Percentiles rank a stretch among this genome's conserved stretches.
phyloP scores from a whole-genome alignment of 257 asterid species.

The Haberlea rhodopensis region DNA sequence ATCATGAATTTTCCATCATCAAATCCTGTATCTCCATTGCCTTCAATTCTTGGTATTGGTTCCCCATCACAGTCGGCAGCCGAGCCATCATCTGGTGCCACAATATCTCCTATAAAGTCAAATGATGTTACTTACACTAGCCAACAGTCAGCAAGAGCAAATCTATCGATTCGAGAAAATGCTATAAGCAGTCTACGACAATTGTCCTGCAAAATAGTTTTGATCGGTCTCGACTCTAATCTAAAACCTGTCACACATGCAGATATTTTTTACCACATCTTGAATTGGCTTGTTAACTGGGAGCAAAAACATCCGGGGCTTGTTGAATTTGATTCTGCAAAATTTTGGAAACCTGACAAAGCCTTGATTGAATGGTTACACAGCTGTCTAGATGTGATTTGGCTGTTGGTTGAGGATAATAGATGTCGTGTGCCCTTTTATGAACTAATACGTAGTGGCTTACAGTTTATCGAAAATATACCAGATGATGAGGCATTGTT shows the following conservation, averaged over 20 bases:
- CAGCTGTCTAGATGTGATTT: slow-evolving; percentile 87
- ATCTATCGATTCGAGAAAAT: slow-evolving; percentile 51
- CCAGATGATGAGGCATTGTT: slow-evolving; percentile 98
- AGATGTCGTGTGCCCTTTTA: slow-evolving; percentile 90
- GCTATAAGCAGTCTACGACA: slow-evolving; percentile 79
- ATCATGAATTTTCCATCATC: slow-evolving; percentile 64
- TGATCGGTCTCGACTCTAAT: slow-evolving; percentile 70
- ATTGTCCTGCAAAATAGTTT: slow-evolving; percentile 83
- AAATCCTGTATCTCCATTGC: slow-evolving; percentile 86
- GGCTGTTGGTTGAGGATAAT: slow-evolving; percentile 82
- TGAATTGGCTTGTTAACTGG: slow-evolving; percentile 90
- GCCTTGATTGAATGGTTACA: slow-evolving; percentile 91
- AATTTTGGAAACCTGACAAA: slow-evolving; percentile 74
- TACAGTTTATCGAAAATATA: slow-evolving; percentile 88
- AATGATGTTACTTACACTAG: slow-evolving; percentile 48
- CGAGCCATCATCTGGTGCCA: slow-evolving; percentile 65
- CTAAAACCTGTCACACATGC: slow-evolving; percentile 79
- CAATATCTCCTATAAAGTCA: slow-evolving; percentile 69
- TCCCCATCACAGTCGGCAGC: slow-evolving; percentile 81
- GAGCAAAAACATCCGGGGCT: slow-evolving; percentile 66
- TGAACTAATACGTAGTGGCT: slow-evolving; percentile 84
- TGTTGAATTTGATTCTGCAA: slow-evolving; percentile 67
- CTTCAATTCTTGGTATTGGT: slow-evolving; percentile 78
- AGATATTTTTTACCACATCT: slow-evolving; percentile 72
- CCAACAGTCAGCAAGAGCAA: slow-evolving; percentile 57